These are phyloP conservation scores for Tillandsia leiboldiana DNA, from an alignment of 176 grass and related monocot species.

Conservation along the genomic window DNA sequence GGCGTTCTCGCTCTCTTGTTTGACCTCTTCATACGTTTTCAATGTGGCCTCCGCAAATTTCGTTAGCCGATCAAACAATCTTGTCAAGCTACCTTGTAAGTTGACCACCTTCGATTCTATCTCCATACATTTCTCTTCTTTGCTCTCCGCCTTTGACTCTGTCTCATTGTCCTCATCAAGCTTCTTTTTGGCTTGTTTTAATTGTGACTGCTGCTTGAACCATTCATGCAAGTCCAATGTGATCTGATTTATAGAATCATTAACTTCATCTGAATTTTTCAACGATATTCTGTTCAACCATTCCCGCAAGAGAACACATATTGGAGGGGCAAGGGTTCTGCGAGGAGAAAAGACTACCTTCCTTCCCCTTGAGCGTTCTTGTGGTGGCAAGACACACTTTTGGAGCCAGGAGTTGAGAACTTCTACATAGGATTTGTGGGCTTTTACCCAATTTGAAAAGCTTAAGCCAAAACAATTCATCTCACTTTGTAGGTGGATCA, in stretches of 20 bases:
- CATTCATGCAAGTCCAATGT: conserved; percentile 29
- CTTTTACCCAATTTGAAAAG: conserved; percentile 39
- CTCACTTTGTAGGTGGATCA: conserved; percentile 37
- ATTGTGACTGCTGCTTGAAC: conserved; percentile 15
- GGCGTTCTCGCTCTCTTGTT: conserved; percentile 34
- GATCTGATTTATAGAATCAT: conserved; percentile 30
- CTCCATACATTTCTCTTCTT: not conserved
- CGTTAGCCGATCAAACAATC: conserved; percentile 38
- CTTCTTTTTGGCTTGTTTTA: conserved; percentile 19
- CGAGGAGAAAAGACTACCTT: conserved; percentile 33
- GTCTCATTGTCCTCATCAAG: not conserved
- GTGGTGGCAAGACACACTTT: conserved; percentile 42
- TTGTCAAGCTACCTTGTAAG: conserved; percentile 30
- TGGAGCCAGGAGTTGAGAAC: conserved; percentile 53
- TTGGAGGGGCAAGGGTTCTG: conserved; percentile 37
- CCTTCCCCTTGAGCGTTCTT: conserved; percentile 31
- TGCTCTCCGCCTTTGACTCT: not conserved
- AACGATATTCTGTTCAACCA: conserved; percentile 23
- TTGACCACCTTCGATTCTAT: conserved; percentile 24
- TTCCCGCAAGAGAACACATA: conserved; percentile 48
- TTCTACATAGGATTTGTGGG: conserved; percentile 42
- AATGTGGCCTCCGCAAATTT: conserved; percentile 35
- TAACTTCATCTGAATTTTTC: conserved; percentile 28
- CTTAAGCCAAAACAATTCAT: conserved; percentile 34
- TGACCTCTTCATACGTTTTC: conserved; percentile 49